Evolutionary conservation across 2,329 filamentous ascomycete genomes (phyloP), one percentile per base, ranked within the genome.

Genomic region (Alternaria consortialis): DNA sequence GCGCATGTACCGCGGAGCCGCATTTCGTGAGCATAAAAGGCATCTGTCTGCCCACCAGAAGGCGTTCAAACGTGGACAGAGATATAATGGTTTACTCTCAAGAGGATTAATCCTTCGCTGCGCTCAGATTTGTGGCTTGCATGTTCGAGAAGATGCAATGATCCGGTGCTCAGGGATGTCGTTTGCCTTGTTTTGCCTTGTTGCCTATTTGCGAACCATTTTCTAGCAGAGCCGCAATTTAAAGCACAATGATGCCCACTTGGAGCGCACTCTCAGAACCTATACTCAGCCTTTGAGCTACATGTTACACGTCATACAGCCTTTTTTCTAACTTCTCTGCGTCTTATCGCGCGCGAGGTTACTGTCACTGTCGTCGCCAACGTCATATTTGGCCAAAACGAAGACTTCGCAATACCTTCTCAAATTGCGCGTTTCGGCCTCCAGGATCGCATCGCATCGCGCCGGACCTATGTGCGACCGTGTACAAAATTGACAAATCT

Each of bases 131-230:
- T 2, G 40, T 43, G 40, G 40, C 40, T 20, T 43, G 40, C 40
- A 43, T 20, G 20, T 20, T 20, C 20, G 20, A 2, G 20, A 2
- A 20, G 20, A 20, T 20, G 20, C 20, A 20, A 2, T 20, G 20
- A 20, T 43, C 40, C 40, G 40, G 40, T 43, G 40, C 20, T 2
- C 20, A 20, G 20, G 20, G 20, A 20, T 20, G 20, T 20, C 20
- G 20, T 47, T 47, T 47, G 44, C 44, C 44, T 47, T 47, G n/a
- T 47, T 47, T 47, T 47, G 44, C 44, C 44, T 47, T 47, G 44
- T 47, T 47, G 44, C 44, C 44, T 47, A 32, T 25, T 47, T n/a
- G 44, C 44, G 44, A 29, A 32, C 44, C 44, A 47, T 29, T 25
- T 29, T 25, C 20, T 20, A 43, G 27, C 44, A 47, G 44, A 47